Conservation (phyloP, 2,329 filamentous ascomycete species). For the Fusarium sterilihyphosum region DNA sequence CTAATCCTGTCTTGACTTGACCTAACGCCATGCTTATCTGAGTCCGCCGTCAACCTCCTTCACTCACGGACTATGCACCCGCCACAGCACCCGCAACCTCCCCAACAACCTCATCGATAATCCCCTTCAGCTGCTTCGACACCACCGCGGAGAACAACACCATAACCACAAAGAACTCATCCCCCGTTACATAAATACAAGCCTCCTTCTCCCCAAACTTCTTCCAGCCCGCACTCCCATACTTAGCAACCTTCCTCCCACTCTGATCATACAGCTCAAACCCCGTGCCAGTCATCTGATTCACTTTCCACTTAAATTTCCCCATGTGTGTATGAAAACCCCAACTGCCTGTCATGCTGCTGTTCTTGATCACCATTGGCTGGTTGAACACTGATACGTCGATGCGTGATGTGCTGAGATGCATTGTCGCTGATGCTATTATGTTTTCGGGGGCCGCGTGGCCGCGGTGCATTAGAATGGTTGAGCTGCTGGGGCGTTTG, state of each 20-base stretch:
- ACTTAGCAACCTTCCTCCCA: constrained; percentile 33
- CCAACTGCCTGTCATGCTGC: constrained; percentile 26
- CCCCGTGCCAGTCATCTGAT: constrained; percentile 17
- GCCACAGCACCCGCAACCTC: constrained; percentile 7
- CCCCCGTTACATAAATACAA: constrained; percentile 32
- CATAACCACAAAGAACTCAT: constrained; percentile 35
- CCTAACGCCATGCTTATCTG: background rate
- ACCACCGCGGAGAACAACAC: constrained; percentile 35
- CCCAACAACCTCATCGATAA: constrained; percentile 9
- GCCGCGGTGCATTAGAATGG: constrained; percentile 28
- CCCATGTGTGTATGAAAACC: constrained; percentile 32
- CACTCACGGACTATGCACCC: background rate
- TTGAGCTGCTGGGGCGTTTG: constrained; percentile 17
- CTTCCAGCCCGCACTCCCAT: constrained; percentile 22
- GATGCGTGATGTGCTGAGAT: constrained; percentile 22
- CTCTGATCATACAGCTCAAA: constrained; percentile 31
- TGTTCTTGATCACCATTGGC: constrained; percentile 30
- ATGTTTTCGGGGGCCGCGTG: constrained; percentile 13
- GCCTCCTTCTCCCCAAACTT: constrained; percentile 32
- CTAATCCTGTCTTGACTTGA: background rate
- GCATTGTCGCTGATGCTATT: constrained; percentile 34
- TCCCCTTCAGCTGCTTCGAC: constrained; percentile 17
- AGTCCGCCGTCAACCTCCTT: background rate
- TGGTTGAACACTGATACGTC: constrained; percentile 36
- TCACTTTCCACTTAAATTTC: constrained; percentile 43